Conservation (phyloP, 345 rosid species). For the Brassica cretica region DNA sequence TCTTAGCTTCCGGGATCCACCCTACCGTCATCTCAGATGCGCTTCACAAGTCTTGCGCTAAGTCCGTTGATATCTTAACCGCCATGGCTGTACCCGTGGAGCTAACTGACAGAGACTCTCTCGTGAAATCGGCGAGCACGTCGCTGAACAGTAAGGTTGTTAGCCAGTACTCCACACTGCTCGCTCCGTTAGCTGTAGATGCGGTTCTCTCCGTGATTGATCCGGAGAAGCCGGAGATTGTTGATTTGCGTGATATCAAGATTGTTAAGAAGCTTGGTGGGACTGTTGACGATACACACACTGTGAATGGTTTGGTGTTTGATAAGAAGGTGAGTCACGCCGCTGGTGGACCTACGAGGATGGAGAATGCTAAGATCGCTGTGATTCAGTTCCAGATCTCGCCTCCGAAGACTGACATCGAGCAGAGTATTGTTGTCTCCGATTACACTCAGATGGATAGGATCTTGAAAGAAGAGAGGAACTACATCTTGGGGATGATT, state of each 20-base stretch:
- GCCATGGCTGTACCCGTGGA: conserved; percentile 79
- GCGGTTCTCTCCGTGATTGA: conserved; percentile 78
- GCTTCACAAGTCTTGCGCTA: conserved; percentile 66
- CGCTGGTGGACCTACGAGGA: conserved; percentile 76
- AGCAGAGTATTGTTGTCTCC: conserved; percentile 93
- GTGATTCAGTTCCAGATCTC: conserved; percentile 99
- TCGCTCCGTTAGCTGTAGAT: conserved; percentile 95
- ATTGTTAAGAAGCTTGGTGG: conserved; percentile 97
- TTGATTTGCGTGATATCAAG: conserved; percentile 90
- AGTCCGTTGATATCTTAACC: conserved; percentile 77
- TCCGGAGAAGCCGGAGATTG: conserved; percentile 71
- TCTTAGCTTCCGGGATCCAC: conserved; percentile 79
- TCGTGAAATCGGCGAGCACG: conserved; percentile 83
- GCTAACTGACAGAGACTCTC: conserved; percentile 72
- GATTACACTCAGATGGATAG: conserved; percentile 98
- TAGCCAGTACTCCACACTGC: conserved; percentile 82
- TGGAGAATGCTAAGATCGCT: conserved; percentile 90
- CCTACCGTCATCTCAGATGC: conserved; percentile 95
- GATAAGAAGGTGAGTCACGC: conserved; percentile 94
- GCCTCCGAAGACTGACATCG: conserved; percentile 92
- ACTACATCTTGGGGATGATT: conserved; percentile 91
- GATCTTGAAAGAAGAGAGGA: conserved; percentile 97
- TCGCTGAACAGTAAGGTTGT: conserved; percentile 93
- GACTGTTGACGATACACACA: conserved; percentile 92
- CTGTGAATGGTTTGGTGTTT: conserved; percentile 84